These are phyloP conservation scores for Fragaria nilgerrensis DNA, from an alignment of 306 rosid genomes.

Conservation along the genomic window DNA sequence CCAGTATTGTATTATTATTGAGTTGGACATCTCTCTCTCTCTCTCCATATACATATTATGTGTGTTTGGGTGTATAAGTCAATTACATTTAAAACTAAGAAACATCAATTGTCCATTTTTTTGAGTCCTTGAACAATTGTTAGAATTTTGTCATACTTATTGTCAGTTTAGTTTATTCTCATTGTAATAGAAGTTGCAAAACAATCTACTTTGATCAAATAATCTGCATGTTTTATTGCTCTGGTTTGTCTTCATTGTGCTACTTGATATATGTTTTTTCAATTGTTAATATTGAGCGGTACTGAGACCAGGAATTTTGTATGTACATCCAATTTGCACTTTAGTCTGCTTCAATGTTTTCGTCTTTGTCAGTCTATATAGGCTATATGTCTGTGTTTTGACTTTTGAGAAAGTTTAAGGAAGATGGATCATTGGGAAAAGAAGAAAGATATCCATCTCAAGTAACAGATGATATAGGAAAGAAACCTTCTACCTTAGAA, in stretches of 20 bases:
- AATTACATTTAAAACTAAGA: neutral
- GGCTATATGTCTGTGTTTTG: neutral
- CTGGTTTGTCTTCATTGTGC: neutral
- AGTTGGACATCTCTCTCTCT: constrained; percentile 10
- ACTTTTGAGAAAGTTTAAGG: neutral
- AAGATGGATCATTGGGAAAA: neutral
- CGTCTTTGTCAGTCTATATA: neutral
- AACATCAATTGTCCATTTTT: neutral
- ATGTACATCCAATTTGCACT: neutral
- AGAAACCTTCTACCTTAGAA: neutral
- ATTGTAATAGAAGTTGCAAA: neutral
- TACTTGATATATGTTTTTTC: neutral
- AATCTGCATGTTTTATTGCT: neutral
- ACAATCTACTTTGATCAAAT: neutral
- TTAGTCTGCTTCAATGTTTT: neutral
- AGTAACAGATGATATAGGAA: neutral
- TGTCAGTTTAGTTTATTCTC: neutral
- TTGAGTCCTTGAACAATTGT: neutral
- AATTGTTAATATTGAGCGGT: neutral
- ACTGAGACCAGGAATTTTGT: neutral
- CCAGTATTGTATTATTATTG: neutral
- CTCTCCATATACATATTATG: neutral
- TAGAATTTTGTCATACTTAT: neutral
- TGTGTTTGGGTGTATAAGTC: neutral
- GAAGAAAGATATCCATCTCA: neutral